These are phyloP conservation scores for Gonium pectorale DNA, from an alignment of 139 green algal species.

Conservation along the genomic window DNA sequence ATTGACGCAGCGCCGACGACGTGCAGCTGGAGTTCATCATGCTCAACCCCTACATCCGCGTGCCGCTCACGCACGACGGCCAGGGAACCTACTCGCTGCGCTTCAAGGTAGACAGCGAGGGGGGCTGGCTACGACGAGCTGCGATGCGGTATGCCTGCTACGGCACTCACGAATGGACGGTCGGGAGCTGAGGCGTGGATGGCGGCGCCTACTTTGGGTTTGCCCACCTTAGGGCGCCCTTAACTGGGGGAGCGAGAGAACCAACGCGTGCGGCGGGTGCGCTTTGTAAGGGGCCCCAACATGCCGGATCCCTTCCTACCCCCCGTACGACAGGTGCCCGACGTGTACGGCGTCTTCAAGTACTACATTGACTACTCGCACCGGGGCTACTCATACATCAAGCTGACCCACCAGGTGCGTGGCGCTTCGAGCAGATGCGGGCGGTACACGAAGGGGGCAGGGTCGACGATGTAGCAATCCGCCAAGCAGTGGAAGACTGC, in stretches of 20 bases:
- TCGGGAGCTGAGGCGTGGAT: too few species aligned
- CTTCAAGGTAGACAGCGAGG: constrained; percentile 45
- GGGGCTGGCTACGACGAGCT: too few species aligned
- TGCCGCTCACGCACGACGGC: constrained; percentile 73
- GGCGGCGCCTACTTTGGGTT: too few species aligned
- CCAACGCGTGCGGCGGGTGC: too few species aligned
- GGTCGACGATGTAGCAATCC: too few species aligned
- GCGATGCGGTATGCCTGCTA: too few species aligned
- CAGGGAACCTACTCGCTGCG: constrained; percentile 66
- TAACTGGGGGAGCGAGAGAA: too few species aligned
- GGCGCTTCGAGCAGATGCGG: not conserved
- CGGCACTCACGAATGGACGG: too few species aligned
- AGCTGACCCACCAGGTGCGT: constrained; percentile 63
- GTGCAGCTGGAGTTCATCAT: constrained; percentile 96
- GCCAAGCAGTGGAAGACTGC: too few species aligned
- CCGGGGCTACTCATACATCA: constrained; percentile 83
- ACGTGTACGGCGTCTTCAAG: constrained; percentile 99
- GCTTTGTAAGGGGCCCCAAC: too few species aligned
- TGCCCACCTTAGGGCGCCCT: too few species aligned
- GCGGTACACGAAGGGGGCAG: not conserved
- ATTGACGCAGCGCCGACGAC: constrained; percentile 83
- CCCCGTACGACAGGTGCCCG: constrained; percentile 72
- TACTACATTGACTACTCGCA: constrained; percentile 91
- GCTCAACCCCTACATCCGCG: constrained; percentile 93
- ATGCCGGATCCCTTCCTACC: too few species aligned